These are phyloP conservation scores for Malus domestica DNA, from an alignment of 306 rosid species.

Conservation along the genomic window DNA sequence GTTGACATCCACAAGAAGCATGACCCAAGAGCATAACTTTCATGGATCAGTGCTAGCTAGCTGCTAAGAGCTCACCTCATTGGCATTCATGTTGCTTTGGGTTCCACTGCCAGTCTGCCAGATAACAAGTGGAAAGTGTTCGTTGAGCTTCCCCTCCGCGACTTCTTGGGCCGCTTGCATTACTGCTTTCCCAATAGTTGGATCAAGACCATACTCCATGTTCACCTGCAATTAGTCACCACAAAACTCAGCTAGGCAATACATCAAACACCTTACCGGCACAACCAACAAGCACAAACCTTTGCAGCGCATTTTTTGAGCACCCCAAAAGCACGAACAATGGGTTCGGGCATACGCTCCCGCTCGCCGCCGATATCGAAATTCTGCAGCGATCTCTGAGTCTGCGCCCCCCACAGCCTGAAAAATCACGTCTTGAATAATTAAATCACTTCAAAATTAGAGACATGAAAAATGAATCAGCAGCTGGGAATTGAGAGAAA, in stretches of 20 bases:
- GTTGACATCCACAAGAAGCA: not conserved
- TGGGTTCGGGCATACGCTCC: conserved; percentile 96
- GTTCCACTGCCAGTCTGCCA: conserved; percentile 99
- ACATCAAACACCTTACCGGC: not conserved
- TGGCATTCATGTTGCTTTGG: conserved; percentile 98
- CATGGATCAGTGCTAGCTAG: not conserved
- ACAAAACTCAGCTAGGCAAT: not conserved
- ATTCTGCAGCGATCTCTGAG: conserved; percentile 88
- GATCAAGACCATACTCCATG: conserved; percentile 88
- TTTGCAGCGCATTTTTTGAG: conserved; percentile 92
- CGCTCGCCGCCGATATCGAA: conserved; percentile 96
- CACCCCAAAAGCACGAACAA: conserved; percentile 83
- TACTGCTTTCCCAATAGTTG: conserved; percentile 71
- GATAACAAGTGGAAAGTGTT: conserved; percentile 92
- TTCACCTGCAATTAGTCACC: conserved; percentile 50
- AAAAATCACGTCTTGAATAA: not conserved
- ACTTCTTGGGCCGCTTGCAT: conserved; percentile 96
- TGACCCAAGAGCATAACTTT: not conserved
- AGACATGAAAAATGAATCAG: too few species aligned
- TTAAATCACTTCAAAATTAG: not conserved
- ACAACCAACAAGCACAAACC: conserved; percentile 17
- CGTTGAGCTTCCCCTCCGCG: conserved; percentile 90
- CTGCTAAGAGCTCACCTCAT: conserved; percentile 46
- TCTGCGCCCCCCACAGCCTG: conserved; percentile 97
- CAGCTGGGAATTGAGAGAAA: not conserved